Conservation (phyloP, 2,329 filamentous ascomycete species). For the Apiospora pterosperma region DNA sequence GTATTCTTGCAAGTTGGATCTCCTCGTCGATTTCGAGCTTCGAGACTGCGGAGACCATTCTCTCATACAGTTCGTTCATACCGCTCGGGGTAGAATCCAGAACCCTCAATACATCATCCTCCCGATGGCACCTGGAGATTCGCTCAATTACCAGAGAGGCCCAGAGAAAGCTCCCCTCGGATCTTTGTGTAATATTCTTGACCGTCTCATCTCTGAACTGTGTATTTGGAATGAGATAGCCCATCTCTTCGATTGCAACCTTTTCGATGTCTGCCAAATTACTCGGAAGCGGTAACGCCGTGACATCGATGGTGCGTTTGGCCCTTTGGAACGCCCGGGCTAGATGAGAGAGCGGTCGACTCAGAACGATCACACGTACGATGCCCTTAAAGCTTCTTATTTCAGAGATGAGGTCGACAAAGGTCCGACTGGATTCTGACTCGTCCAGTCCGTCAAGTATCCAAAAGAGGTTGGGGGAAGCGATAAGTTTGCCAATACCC, state of each 20-base stretch:
- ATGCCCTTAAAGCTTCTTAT: neutral
- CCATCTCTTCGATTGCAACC: conserved; percentile 9
- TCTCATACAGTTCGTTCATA: conserved; percentile 21
- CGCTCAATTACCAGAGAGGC: conserved; percentile 25
- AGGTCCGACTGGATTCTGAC: conserved; percentile 13
- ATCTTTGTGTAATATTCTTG: conserved; percentile 18
- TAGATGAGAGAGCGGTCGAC: neutral
- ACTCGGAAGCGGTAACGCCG: conserved; percentile 3
- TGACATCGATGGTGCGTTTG: conserved; percentile 5
- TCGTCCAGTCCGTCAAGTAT: conserved; percentile 34
- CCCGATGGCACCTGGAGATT: conserved; percentile 22
- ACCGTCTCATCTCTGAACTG: conserved; percentile 10
- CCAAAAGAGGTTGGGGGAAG: conserved; percentile 22
- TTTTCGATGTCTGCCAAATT: conserved; percentile 11
- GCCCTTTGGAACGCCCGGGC: neutral
- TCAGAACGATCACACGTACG: neutral
- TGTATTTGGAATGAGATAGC: conserved; percentile 7
- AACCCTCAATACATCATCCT: conserved; percentile 18
- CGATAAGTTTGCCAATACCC: conserved; percentile 23
- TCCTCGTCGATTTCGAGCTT: conserved; percentile 7
- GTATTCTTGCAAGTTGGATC: neutral
- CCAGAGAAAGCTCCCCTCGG: conserved; percentile 32
- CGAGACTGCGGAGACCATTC: conserved; percentile 10
- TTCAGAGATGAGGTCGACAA: neutral
- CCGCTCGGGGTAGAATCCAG: conserved; percentile 25